Base-by-base conservation (phyloP, 441 rosid species). In the Bocquillonia castaneifolia region DNA sequence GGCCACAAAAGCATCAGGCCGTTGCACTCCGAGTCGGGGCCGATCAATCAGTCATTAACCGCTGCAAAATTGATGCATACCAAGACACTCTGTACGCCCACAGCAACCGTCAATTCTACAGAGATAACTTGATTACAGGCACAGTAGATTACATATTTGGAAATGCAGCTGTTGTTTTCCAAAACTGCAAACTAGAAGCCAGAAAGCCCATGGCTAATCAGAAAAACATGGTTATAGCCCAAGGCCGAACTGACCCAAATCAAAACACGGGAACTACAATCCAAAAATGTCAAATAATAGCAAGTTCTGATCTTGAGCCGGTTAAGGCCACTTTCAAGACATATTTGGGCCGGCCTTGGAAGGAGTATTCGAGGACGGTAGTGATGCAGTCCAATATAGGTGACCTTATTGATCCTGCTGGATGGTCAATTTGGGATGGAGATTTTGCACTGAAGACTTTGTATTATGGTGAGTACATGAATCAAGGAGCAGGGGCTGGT, bases 31-130 rank as follows among this genome's bases (percentile, higher is more conserved):
- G 85, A 0, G 92, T 88, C 5, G 79, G 87, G 2, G 92, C 87
- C 0, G 92, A 90, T 66, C 82, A 76, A 60, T 67, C 88, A 0
- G 86, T 88, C 53, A 83, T 90, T 72, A 82, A 88, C 72, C 88
- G 89, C 13, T 86, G 94, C 68, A 78, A 79, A 12, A 73, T 85
- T 0, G 94, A 88, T 32, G 94, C 88, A 1, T 86, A 70, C 56
- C 94, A 90, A 72, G 96, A 88, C 82, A 84, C 91, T 0, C 87
- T 90, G 32, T 88, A 84, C 69, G 20, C 89, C 14, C 94, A 84
- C 75, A 32, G 85, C 18, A 73, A 72, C 9, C 84, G 89, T 55
- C 96, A 86, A 61, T 90, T 90, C 79, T 90, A 88, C 80, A 76
- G 90, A 13, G 88, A 86, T 54, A 28, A 80, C 75, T 68, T 1